phyloP scores from a whole-genome alignment of 2,329 filamentous ascomycete genomes.

The Dothideomycetes sp. region DNA sequence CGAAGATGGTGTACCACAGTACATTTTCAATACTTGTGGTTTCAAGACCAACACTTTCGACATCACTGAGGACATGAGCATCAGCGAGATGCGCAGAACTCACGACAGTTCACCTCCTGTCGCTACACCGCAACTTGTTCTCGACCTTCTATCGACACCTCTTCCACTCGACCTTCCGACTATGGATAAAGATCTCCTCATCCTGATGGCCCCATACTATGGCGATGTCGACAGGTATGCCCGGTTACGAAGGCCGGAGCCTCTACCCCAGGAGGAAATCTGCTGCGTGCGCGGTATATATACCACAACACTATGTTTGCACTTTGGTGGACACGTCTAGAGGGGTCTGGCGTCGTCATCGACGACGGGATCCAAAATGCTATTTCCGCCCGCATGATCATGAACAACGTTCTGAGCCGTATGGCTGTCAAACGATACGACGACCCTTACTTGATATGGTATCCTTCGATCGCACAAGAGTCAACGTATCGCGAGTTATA shows the following conservation, averaged over 20 bases:
- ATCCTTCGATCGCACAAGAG: slow-evolving; percentile 8
- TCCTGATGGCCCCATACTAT: slow-evolving; percentile 26
- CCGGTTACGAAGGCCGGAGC: slow-evolving; percentile 21
- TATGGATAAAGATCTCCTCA: slow-evolving; percentile 27
- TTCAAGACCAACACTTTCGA: slow-evolving; percentile 15
- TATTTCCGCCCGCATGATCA: slow-evolving; percentile 20
- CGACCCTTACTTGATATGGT: slow-evolving; percentile 14
- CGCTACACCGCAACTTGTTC: slow-evolving; percentile 4
- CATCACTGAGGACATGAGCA: slow-evolving; percentile 21
- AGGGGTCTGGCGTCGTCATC: slow-evolving; percentile 2
- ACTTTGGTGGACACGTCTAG: slow-evolving; percentile 18
- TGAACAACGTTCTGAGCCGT: slow-evolving; percentile 20
- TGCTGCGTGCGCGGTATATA: slow-evolving; percentile 24
- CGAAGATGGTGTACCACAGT: background rate
- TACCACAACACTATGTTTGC: slow-evolving; percentile 29
- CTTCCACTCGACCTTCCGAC: slow-evolving; percentile 26
- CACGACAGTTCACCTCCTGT: slow-evolving; percentile 8
- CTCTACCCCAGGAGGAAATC: slow-evolving; percentile 16
- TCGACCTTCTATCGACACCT: slow-evolving; percentile 17
- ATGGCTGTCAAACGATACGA: background rate
- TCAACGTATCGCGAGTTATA: slow-evolving; percentile 10
- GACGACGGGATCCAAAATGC: slow-evolving; percentile 11
- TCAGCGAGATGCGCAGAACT: slow-evolving; percentile 11
- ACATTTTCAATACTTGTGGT: slow-evolving; percentile 2
- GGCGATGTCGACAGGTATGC: slow-evolving; percentile 31